Base-by-base conservation (phyloP, 2,329 filamentous ascomycete genomes). In the Paraphaeosphaeria sporulosa region DNA sequence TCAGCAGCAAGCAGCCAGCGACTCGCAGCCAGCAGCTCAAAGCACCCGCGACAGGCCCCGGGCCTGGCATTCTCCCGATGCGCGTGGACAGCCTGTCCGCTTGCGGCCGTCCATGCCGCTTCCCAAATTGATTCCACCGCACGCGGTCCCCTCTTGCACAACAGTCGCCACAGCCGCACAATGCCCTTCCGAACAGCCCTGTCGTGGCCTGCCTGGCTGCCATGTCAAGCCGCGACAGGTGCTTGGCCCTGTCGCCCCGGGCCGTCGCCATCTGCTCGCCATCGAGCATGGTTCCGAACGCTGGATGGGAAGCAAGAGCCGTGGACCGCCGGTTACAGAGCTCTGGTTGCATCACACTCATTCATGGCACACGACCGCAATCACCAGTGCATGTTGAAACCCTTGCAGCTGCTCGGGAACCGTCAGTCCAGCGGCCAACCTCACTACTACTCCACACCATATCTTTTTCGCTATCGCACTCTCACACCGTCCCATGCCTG, bases 121-220 rank as follows among this genome's bases (percentile, higher is more conserved):
- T 50, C 55, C 58, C 58, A 60, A 23, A 60, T 60, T 48, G 54
- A 56, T 50, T 60, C 58, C 23, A 30, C 50, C 32, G 42, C 58
- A 48, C 54, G 30, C 47, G 34, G 32, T 48, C 23, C 40, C 36
- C 10, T 38, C 36, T 12, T 38, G 36, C 36, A n/a, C 36, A n/a
- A 2, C 36, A 38, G 36, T 38, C 36, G 36, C 36, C 36, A 5
- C 38, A 3, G 17, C 38, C 38, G 38, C 38, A 53, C 48, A 42
- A 25, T 8, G 25, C 46, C 46, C 27, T 43, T 21, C 19, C 42
- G 19, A 25, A 19, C 43, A 54, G 21, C 12, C 8, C 21, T 17
- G 51, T 19, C 43, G 27, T 34, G 48, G 40, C 56, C n/a, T n/a
- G n/a, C n/a, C n/a, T n/a, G n/a, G n/a, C 57, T 55, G 43, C 17